Base-by-base conservation (phyloP, 495 filamentous ascomycete species). In the Penicillium bovifimosum region DNA sequence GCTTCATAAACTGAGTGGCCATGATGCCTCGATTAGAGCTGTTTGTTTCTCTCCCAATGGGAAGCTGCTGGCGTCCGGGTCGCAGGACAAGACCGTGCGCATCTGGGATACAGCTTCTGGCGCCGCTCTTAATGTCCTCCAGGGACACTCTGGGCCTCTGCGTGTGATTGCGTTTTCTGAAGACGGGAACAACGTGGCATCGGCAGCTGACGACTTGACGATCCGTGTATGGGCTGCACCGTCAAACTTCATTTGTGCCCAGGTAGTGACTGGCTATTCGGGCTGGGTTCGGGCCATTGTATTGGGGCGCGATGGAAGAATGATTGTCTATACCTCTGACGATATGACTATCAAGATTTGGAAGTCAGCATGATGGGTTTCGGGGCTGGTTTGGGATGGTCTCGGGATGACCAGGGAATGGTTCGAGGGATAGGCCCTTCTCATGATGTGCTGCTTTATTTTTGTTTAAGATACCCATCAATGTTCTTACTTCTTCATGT, bases 61-160 rank as follows among this genome's bases (percentile, higher is more conserved):
- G 26, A 36, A 31, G 34, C 42, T 53, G 27, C 36, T 62, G 1
- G 57, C 49, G 3, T 62, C 52, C 8, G 56, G 45, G 7, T 56
- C 50, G 16, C 13, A 47, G 38, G 57, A 62, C 43, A 42, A 47
- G 13, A 61, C 43, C 1, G 38, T 62, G 36, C 44, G 50, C 35
- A 48, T 61, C 9, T 62, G 48, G 58, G 52, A 62, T 36, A 57
- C 53, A 17, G 16, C 39, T 29, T 58, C 53, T 28, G 58, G 57
- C 11, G 16, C 27, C 18, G 11, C 24, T 9, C 42, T 41, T 2
- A 16, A 31, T 10, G 35, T 47, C 14, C 43, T 54, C 24, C 24
- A 9, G 9, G 42, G 35, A 17, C 43, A 47, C 20, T 54, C 43
- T 5, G 48, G 48, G 10, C 48, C 48, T 26, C 20, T 42, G n/a